A percentile compares a stretch with the other conserved stretches of the same genome.
Conservation (phyloP, 2,329 filamentous ascomycete genomes). For the Arthroderma sp. region DNA sequence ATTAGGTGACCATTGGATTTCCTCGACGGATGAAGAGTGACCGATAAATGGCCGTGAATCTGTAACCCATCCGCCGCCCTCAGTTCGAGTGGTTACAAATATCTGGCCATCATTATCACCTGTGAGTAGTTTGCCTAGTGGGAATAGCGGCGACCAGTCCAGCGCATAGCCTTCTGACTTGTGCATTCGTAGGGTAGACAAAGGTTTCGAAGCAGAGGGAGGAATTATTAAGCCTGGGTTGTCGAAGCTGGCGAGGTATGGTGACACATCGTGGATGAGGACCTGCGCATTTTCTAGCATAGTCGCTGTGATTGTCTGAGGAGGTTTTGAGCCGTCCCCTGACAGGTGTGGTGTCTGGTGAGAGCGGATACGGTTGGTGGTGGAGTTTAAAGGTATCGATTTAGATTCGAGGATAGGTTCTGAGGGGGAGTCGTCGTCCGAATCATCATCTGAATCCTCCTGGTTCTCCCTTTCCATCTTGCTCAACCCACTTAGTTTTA, state of each 20-base stretch:
- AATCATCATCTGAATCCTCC: slow-evolving; percentile 54
- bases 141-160: slow-evolving; percentile 82
- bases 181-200: slow-evolving; percentile 79
- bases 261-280: slow-evolving; percentile 86
- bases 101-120: slow-evolving; percentile 86
- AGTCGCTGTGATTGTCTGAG: slow-evolving; percentile 71
- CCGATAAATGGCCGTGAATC: slow-evolving; percentile 73
- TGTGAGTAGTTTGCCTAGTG: slow-evolving; percentile 73
- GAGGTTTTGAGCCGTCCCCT: slow-evolving; percentile 52
- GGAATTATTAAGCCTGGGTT: slow-evolving; percentile 70
- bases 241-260: slow-evolving; percentile 80
- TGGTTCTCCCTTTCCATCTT: slow-evolving; percentile 65
- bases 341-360: slow-evolving; percentile 61
- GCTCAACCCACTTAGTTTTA: slow-evolving; percentile 88
- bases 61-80: slow-evolving; percentile 79
- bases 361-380: slow-evolving; percentile 84
- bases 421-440: slow-evolving; percentile 56
- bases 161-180: slow-evolving; percentile 87
- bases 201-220: slow-evolving; percentile 72
- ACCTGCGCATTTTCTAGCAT: slow-evolving; percentile 86
- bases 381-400: slow-evolving; percentile 70
- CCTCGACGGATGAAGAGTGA: slow-evolving; percentile 76
- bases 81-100: slow-evolving; percentile 72
- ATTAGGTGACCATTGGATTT: slow-evolving; percentile 90
- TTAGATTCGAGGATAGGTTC: slow-evolving; percentile 92